phyloP scores from a whole-genome alignment of 495 filamentous ascomycete species.

The Hyaloscypha variabilis region DNA sequence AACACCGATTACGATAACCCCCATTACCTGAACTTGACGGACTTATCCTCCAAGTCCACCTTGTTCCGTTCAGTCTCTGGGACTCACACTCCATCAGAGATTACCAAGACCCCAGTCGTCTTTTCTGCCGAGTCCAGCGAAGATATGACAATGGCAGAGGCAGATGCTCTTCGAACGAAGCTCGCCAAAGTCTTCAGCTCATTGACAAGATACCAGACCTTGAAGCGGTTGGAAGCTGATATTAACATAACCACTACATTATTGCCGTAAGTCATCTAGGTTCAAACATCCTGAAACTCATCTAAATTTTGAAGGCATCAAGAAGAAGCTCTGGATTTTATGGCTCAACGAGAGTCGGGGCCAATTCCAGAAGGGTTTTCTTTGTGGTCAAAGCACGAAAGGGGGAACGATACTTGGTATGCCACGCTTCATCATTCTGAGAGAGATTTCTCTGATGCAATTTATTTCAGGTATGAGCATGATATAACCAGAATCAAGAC shows the following conservation, averaged over 20 bases:
- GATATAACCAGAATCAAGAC: background rate
- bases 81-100: background rate
- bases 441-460: background rate
- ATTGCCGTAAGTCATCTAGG: slow-evolving; percentile 30
- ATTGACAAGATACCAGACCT: slow-evolving; percentile 23
- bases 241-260: slow-evolving; percentile 29
- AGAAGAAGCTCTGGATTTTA: slow-evolving; percentile 36
- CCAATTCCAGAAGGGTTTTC: slow-evolving; percentile 30
- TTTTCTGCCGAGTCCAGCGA: slow-evolving; percentile 10
- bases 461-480: slow-evolving; percentile 6
- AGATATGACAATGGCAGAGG: slow-evolving; percentile 22
- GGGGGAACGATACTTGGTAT: background rate
- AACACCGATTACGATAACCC: slow-evolving; percentile 36
- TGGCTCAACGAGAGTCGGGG: slow-evolving; percentile 37
- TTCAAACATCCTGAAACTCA: background rate
- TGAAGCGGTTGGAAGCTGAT: slow-evolving; percentile 27
- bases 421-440: background rate
- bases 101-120: slow-evolving; percentile 10
- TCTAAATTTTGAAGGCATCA: slow-evolving; percentile 36
- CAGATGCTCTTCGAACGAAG: slow-evolving; percentile 25
- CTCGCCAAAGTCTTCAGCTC: slow-evolving; percentile 30
- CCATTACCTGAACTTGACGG: slow-evolving; percentile 33
- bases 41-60: slow-evolving; percentile 1
- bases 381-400: slow-evolving; percentile 27
- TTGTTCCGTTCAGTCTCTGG: slow-evolving; percentile 2